These are phyloP conservation scores for Myxozyma melibiosi DNA, from an alignment of 805 yeast genomes.

Conservation along the genomic window DNA sequence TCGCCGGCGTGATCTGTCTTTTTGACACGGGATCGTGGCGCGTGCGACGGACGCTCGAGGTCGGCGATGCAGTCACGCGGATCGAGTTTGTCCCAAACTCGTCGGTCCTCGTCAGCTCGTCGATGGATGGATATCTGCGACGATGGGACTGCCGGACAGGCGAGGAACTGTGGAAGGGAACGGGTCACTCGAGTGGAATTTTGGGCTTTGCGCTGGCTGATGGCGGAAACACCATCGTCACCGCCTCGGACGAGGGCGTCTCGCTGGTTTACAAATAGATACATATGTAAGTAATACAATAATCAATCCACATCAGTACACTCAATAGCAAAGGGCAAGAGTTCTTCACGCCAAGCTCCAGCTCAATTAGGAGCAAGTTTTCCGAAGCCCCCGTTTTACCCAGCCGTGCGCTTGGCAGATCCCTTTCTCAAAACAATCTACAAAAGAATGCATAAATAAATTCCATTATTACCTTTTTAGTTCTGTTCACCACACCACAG, in stretches of 20 bases:
- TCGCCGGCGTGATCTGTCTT: slow-evolving; percentile 80
- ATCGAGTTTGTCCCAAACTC: slow-evolving; percentile 58
- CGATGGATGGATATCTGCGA: slow-evolving; percentile 83
- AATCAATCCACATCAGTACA: too few species aligned
- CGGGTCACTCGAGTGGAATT: slow-evolving; percentile 94
- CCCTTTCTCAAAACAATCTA: too few species aligned
- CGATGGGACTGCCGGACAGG: slow-evolving; percentile 92
- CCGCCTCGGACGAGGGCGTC: slow-evolving; percentile 98
- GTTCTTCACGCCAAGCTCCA: too few species aligned
- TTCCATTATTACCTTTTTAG: not conserved
- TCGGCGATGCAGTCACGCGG: slow-evolving; percentile 85
- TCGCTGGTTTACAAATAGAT: slow-evolving; percentile 62
- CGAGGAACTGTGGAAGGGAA: slow-evolving; percentile 70
- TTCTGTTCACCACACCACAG: not conserved
- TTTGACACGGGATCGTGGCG: slow-evolving; percentile 88
- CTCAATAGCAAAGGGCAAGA: too few species aligned
- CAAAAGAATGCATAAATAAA: too few species aligned
- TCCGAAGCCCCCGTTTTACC: too few species aligned
- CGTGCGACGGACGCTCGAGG: slow-evolving; percentile 66
- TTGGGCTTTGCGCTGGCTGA: slow-evolving; percentile 72
- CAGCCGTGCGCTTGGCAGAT: too few species aligned
- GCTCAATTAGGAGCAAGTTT: too few species aligned
- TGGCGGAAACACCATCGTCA: slow-evolving; percentile 67
- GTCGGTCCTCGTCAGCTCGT: slow-evolving; percentile 65
- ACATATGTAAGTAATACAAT: not conserved